A percentile compares a stretch with the other conserved stretches of the same genome.
These are phyloP conservation scores for Skeletonema menzelii DNA, from an alignment of 108 stramenopile genomes.

Conservation along the genomic window DNA sequence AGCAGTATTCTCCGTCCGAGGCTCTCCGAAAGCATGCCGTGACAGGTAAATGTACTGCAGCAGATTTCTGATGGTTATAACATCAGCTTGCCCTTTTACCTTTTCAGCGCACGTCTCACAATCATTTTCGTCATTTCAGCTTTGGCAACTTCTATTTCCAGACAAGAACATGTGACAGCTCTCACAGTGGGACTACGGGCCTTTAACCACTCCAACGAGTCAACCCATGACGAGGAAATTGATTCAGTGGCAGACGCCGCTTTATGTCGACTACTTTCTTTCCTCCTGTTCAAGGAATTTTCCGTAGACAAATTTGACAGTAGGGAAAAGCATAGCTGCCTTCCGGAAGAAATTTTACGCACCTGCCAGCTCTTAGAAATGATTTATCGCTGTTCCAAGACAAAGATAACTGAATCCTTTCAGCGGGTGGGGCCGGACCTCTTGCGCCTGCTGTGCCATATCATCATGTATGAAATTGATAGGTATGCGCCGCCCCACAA, in stretches of 20 bases:
- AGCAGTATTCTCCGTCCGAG: not conserved
- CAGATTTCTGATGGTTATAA: not conserved
- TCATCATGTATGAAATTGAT: not conserved
- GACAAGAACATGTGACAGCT: not conserved
- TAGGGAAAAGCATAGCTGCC: not conserved
- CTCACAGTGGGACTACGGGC: not conserved
- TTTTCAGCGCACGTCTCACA: not conserved
- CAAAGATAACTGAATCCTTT: conserved; percentile 2
- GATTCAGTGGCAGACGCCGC: not conserved
- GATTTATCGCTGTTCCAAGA: conserved; percentile 15
- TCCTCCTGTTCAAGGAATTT: not conserved
- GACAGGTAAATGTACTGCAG: not conserved
- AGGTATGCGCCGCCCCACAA: not conserved
- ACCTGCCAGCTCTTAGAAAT: conserved; percentile 12
- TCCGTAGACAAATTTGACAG: not conserved
- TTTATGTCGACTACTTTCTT: not conserved
- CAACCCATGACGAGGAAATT: not conserved
- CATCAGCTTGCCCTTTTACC: not conserved
- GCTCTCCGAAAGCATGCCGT: not conserved
- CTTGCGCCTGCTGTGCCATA: not conserved
- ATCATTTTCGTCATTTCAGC: not conserved
- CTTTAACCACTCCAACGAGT: conserved; percentile 4
- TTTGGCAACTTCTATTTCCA: not conserved
- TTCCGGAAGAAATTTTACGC: not conserved
- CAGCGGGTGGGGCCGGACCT: conserved; percentile 6